phyloP scores from a whole-genome alignment of 331 rosid species.

The Prunus yedoensis region DNA sequence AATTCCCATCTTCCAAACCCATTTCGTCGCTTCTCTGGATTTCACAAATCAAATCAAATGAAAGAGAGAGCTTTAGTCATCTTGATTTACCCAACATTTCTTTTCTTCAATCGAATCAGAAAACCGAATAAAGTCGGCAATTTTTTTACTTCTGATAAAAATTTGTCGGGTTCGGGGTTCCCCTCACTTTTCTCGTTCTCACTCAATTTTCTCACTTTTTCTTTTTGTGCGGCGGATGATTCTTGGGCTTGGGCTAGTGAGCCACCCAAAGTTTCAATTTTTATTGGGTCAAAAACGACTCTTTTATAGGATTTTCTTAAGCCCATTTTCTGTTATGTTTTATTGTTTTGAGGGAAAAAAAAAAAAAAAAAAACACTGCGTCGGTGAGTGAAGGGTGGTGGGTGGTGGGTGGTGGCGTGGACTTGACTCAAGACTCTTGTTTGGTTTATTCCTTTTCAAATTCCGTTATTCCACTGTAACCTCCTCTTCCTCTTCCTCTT shows the following conservation, averaged over 20 bases:
- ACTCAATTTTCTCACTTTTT: not conserved
- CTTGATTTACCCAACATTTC: not conserved
- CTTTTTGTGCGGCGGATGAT: conserved; percentile 1
- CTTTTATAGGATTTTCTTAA: not conserved
- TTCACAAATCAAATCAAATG: not conserved
- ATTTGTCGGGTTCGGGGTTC: not conserved
- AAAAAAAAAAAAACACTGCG: not conserved
- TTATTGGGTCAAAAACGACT: not conserved
- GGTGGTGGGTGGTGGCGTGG: not conserved
- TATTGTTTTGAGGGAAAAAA: not conserved
- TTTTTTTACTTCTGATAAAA: not conserved
- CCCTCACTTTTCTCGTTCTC: conserved; percentile 13
- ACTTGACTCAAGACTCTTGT: not conserved
- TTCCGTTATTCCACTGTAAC: conserved; percentile 13
- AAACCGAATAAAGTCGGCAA: not conserved
- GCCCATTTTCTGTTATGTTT: not conserved
- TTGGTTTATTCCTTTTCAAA: conserved; percentile 3
- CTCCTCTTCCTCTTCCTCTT: not conserved
- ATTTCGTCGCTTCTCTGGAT: conserved; percentile 13
- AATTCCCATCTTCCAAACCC: conserved; percentile 41
- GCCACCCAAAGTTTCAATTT: not conserved
- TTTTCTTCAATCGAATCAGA: not conserved
- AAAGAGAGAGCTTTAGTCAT: not conserved
- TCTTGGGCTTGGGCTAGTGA: not conserved
- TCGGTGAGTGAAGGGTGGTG: not conserved